phyloP scores from a whole-genome alignment of 208 protist species.

The Leptomonas seymouri region DNA sequence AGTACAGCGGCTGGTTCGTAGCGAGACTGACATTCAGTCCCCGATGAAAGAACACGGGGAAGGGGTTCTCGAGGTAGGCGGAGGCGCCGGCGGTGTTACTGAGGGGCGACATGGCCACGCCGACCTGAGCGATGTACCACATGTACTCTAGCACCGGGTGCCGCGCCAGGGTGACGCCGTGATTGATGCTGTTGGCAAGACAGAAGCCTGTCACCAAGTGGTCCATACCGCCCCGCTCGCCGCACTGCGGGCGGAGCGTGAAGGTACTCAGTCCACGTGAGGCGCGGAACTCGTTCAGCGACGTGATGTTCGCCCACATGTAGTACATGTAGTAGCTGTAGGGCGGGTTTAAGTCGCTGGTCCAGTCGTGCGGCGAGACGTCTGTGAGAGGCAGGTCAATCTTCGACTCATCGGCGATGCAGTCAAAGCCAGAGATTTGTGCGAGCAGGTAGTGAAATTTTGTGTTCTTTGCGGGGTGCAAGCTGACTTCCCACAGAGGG shows the following conservation, averaged over 20 bases:
- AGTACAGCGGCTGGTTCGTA: conserved; percentile 98
- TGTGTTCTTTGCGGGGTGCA: conserved; percentile 94
- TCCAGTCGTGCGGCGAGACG: conserved; percentile 93
- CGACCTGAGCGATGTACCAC: conserved; percentile 97
- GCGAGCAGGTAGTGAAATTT: conserved; percentile 97
- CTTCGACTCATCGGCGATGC: conserved; percentile 96
- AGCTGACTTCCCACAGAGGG: conserved; percentile 98
- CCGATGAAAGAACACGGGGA: conserved; percentile 95
- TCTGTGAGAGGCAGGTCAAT: conserved; percentile 86
- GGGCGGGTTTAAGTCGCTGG: conserved; percentile 95
- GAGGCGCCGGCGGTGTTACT: conserved; percentile 98
- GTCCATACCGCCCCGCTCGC: conserved; percentile 92
- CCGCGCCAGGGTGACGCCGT: conserved; percentile 96
- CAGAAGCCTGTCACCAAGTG: conserved; percentile 96
- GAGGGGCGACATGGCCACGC: conserved; percentile 98
- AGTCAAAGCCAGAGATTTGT: conserved; percentile 97
- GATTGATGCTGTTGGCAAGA: conserved; percentile 95
- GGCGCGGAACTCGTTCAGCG: conserved; percentile 96
- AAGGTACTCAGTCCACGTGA: conserved; percentile 85
- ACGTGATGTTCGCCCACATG: conserved; percentile 97
- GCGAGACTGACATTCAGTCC: conserved; percentile 98
- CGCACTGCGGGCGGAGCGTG: conserved; percentile 97
- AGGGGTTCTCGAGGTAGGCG: conserved; percentile 96
- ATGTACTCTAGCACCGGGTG: conserved; percentile 98
- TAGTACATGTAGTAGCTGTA: conserved; percentile 99